These are phyloP conservation scores for Picea mariana DNA, from an alignment of 83 land plant species.

Conservation along the genomic window DNA sequence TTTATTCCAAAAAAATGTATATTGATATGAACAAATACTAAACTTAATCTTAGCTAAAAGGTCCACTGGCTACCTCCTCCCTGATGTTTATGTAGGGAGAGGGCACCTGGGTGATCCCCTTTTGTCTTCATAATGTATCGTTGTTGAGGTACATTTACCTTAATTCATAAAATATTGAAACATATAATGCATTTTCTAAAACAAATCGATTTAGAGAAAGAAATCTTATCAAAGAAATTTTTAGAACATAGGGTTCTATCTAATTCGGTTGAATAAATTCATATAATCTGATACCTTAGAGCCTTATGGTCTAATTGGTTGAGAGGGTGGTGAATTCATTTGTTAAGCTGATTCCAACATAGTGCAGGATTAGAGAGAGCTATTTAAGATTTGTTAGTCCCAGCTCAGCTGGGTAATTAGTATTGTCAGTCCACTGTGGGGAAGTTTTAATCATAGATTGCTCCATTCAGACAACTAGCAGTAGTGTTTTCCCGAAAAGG, in stretches of 20 bases:
- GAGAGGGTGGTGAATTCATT: too few relatives aligned
- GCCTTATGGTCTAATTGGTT: not conserved
- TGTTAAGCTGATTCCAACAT: not conserved
- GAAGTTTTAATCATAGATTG: not conserved
- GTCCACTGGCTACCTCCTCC: conserved; percentile 20
- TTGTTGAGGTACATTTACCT: too few relatives aligned
- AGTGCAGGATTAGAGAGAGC: not conserved
- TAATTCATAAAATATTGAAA: too few relatives aligned
- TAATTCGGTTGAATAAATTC: not conserved
- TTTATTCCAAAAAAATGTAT: too few relatives aligned
- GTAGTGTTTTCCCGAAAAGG: not conserved
- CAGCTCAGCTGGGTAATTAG: not conserved
- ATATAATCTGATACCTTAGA: not conserved
- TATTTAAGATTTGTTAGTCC: not conserved
- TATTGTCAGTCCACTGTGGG: too few relatives aligned
- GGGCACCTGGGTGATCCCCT: too few relatives aligned
- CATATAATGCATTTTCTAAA: not conserved
- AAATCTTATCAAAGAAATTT: not conserved
- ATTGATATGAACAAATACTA: conserved; percentile 69
- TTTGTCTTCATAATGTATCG: too few relatives aligned
- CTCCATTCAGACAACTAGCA: not conserved
- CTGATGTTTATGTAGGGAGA: too few relatives aligned
- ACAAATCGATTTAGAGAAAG: not conserved
- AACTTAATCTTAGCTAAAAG: conserved; percentile 70
- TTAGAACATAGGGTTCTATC: not conserved